Evolutionary conservation across 2,329 filamentous ascomycete genomes (phyloP), one percentile per base, ranked within the genome.

Genomic region (Simplicillium sp.): DNA sequence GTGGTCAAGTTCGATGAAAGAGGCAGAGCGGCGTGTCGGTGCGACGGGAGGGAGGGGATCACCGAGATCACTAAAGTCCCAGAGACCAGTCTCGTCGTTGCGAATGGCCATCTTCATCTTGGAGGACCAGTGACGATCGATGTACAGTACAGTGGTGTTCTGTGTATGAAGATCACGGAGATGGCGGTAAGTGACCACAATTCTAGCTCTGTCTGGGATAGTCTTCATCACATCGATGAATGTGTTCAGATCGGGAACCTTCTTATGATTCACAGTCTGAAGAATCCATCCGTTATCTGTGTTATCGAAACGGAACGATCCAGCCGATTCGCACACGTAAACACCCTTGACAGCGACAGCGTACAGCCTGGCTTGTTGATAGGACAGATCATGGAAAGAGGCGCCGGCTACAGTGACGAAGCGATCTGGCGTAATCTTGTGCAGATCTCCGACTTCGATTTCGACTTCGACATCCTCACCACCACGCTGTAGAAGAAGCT

Each of bases 131-230:
- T 98, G 92, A 34, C 92, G 80, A 60, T 98, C 92, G 41, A 98
- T 78, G 49, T 92, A 84, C 48, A 96, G 76, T 57, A 98, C 90
- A 44, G 83, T 86, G 1, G 92, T 98, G 60, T 94, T 89, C 40
- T 94, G 75, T 1, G 90, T 96, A 61, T 98, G 92, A 43, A 98
- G 70, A 58, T 98, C 94, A 42, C 90, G 76, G 31, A 98, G 80
- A 59, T 98, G 90, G 63, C 94, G 92, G 67, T 96, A 98, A 7
- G 87, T 92, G 43, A 97, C 84, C 25, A 97, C 90, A 11, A 98
- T 84, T 40, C 92, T 78, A 25, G 88, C 78, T 56, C 71, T 76
- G 64, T 85, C 82, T 1, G 92, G 88, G 41, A 98, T 94, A 17
- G 64, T 71, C 63, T 86, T 87, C 76, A 96, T 85, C 42, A 96